Base-by-base conservation (phyloP, 2,329 filamentous ascomycete genomes). In the Penicillium decumbens region DNA sequence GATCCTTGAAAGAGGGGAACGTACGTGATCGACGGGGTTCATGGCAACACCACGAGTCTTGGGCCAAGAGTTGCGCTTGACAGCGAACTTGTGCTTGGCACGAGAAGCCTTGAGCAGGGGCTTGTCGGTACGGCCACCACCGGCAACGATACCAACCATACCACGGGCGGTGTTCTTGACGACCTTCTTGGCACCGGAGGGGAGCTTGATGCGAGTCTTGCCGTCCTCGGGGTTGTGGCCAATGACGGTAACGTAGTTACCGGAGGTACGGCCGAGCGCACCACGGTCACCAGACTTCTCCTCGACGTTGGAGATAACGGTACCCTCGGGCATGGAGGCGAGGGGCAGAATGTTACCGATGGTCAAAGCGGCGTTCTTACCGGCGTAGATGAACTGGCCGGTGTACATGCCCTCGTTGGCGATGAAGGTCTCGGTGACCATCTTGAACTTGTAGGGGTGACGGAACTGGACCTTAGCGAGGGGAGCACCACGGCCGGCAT, bases 31-130 rank as follows among this genome's bases (percentile, higher is more conserved):
- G 72, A 98, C 93, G 71, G 93, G 93, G 83, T 98, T 98, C 93
- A 98, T 98, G 79, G 93, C 93, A 87, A 98, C 93, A 96, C 93
- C 93, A 93, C 93, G 92, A 84, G 93, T 98, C 89, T 95, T 96
- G 80, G 93, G 93, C 93, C 93, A 98, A 75, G 85, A 92, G 89
- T 98, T 97, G 76, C 93, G 90, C 90, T 98, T 98, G 81, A 96
- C 95, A 68, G 91, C 90, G 81, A 95, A 98, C 88, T 98, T 98
- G 77, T 97, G 92, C 89, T 97, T 98, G 73, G 93, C 93, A 75
- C 93, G 89, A 72, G 92, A 97, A 72, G 93, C 93, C 92, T 98
- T 98, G 72, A 98, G 82, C 75, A 98, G 83, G 70, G 93, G 93
- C 85, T 98, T 98, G 84, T 98, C 93, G 77, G 93, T 98, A 82